A percentile compares a stretch with the other conserved stretches of the same genome.
phyloP scores from a whole-genome alignment of 163 green algal genomes.

The Coccomyxa subellipsoidea region DNA sequence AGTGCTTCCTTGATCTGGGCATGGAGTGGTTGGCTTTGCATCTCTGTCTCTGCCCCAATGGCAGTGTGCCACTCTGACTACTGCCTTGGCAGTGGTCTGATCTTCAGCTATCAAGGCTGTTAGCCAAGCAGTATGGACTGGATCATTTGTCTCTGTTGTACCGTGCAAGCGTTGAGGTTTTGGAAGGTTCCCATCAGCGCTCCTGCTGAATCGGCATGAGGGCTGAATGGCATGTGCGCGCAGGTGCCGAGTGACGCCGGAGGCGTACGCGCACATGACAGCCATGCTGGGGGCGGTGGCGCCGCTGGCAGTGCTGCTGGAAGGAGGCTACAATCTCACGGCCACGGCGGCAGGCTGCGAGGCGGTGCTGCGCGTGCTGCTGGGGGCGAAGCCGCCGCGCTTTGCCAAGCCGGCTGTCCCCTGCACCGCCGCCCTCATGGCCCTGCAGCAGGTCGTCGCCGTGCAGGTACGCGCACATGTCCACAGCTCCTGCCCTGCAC shows the following conservation, averaged over 20 bases:
- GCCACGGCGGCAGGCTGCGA: conserved; percentile 59
- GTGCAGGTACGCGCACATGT: conserved; percentile 21
- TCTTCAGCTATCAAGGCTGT: no score
- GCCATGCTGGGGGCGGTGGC: conserved; percentile 56
- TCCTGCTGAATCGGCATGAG: neutral
- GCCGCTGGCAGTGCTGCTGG: conserved; percentile 68
- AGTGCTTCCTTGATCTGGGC: no score
- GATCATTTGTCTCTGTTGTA: no score
- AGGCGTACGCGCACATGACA: conserved; percentile 72
- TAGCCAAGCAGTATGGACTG: no score
- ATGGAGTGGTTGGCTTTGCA: no score
- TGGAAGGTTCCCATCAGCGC: no score
- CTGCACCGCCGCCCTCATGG: conserved; percentile 18
- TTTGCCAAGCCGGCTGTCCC: conserved; percentile 26
- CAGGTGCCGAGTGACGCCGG: conserved; percentile 64
- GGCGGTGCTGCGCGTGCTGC: conserved; percentile 62
- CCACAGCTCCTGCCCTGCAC: neutral
- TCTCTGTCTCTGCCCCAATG: no score
- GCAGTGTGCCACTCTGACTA: no score
- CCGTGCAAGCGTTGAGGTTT: no score
- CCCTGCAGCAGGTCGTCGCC: conserved; percentile 32
- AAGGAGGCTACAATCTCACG: conserved; percentile 80
- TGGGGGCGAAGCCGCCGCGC: conserved; percentile 54
- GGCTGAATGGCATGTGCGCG: neutral
- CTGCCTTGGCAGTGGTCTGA: no score